Evolutionary conservation across 2,329 filamentous ascomycete genomes (phyloP).

Genomic region (Botrytis medusae): DNA sequence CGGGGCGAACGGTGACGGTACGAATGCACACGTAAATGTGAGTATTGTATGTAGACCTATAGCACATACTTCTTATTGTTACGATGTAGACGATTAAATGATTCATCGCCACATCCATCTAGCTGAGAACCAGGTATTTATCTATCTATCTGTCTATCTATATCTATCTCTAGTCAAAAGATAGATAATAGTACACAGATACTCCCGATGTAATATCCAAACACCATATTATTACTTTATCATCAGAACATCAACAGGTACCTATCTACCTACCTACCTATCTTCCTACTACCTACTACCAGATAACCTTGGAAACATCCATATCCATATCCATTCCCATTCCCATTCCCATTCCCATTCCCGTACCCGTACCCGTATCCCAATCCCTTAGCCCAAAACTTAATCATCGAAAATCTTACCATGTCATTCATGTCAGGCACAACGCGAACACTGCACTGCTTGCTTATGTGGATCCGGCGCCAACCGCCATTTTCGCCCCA

Average conservation of each 20-base stretch:
- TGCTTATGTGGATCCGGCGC: conserved; percentile 1
- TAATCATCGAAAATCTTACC: background rate
- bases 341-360: too few species aligned
- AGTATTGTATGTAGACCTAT: too few species aligned
- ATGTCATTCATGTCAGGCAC: conserved; percentile 2
- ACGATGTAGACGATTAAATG: too few species aligned
- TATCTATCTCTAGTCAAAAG: too few species aligned
- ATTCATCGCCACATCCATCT: too few species aligned
- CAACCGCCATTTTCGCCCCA: conserved; percentile 21
- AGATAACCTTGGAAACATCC: background rate
- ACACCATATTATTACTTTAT: background rate
- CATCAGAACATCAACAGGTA: background rate
- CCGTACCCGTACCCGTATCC: background rate
- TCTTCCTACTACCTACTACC: background rate
- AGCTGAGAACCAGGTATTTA: too few species aligned
- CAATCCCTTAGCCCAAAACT: background rate
- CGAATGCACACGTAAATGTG: too few species aligned
- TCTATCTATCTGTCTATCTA: too few species aligned
- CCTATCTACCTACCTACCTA: too few species aligned
- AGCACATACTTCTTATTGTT: too few species aligned
- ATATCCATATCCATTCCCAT: background rate
- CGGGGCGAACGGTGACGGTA: background rate
- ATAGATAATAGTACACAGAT: too few species aligned
- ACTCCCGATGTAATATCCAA: too few species aligned
- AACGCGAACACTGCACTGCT: background rate